Base-by-base conservation (phyloP, 371 early-diverging fungal genomes). In the Actinomortierella ambigua region DNA sequence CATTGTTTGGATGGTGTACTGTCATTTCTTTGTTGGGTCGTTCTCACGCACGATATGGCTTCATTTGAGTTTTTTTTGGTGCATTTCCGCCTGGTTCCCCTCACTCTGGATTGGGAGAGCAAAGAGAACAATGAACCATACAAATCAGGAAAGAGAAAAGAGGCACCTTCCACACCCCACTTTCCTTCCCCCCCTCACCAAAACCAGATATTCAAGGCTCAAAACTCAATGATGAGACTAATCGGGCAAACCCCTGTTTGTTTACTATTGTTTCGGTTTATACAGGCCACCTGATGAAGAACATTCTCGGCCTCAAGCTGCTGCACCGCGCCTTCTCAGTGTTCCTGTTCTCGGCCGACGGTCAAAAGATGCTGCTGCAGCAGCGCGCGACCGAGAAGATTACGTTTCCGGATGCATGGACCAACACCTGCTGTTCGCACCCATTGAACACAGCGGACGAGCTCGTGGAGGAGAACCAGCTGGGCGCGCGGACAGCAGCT, bases 391-490 rank as follows among this genome's bases (percentile, higher is more conserved):
- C 79, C 15, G 98, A 96, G 70, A 98, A 98, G 81, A 97, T 98
- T 79, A 98, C 98, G 4, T 98, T 98, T 77, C 98, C 98, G 14
- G 91, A 91, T 49, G 88, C 88, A 85, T 97, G 86, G 83, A 98
- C 98, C 55, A 98, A 98, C 82, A 97, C 98, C 9, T 97, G 98
- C 82, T 98, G 98, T 82, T 94, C 95, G 43, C 98, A 98, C 71
- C 98, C 98, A 17, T 85, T 97, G 57, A 88, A 90, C 75, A 83
- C 79, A 13, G 76, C 85, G n/a, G 84, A 83, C 15, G 98, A 97
- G 80, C 68, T 95, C 43, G 88, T 89, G 26, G 95, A 93, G 68
- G 77, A 80, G 56, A 85, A 88, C 17, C 95, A 95, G 77, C 75
- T 86, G 24, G 93, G 92, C n/a, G 92, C 88, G 15, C 78, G 88